Base-by-base conservation (phyloP, 2,329 filamentous ascomycete species). In the Berkeleyomyces rouxiae region DNA sequence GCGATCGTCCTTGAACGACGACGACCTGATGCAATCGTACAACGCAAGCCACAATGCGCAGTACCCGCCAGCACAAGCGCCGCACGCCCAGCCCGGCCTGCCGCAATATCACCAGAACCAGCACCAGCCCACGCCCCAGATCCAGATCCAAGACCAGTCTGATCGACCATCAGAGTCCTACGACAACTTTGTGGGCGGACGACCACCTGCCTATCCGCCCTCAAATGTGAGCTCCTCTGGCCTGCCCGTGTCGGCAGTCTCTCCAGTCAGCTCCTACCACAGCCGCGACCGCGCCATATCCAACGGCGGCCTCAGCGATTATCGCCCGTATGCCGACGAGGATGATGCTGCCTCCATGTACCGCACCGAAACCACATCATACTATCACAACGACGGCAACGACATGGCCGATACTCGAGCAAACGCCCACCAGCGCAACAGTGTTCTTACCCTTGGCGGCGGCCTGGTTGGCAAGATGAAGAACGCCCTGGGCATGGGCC, bases 291-390 rank as follows among this genome's bases (percentile, higher is more conserved):
- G 78, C 68, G 84, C 81, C 72, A 49, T 58, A 42, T 92, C 97
- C 72, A 87, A 86, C 0, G 92, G 89, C 0, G 91, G 85, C 13
- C 74, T 96, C 66, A 79, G 86, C 71, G 93, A 96, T 74, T 97
- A 95, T 74, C 86, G 91, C 71, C 82, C 90, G 66, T 97, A 99
- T 71, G 92, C 90, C 57, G 83, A 87, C 72, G 90, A 95, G 73
- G 80, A 88, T 65, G 90, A 96, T 72, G 88, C 95, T 69, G 49
- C 55, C 37, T 64, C 63, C 16, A 62, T 64, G 55, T 86, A 85
- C 67, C 82, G 80, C 47, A 85, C 90, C 65, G 90, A 96, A 70
- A 83, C 83, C 66, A 84, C 86, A 66, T 89, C 88, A 66, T 87
- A 86, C 68, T 96, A 95, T 74, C 93, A 95, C 70, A 83, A 89